phyloP scores from a whole-genome alignment of 139 green algal genomes.

The Chlorella vulgaris region DNA sequence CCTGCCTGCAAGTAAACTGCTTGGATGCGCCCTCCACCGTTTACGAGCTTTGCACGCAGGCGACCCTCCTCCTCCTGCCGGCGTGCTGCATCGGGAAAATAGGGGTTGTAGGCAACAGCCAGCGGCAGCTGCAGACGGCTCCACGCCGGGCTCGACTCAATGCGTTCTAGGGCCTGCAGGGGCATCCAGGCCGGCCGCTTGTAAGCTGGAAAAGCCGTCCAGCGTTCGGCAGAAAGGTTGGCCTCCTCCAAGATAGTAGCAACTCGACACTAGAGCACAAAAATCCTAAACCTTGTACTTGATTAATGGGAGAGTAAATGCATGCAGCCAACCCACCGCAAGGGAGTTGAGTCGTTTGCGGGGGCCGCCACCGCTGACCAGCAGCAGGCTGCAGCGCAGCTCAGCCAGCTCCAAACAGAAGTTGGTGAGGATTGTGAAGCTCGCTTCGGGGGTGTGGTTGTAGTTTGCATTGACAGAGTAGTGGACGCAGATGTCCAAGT shows the following conservation, averaged over 20 bases:
- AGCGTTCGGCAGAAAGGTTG: too few species aligned
- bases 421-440: not conserved
- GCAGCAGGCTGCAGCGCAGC: conserved; percentile 24
- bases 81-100: conserved; percentile 39
- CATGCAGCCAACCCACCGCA: not conserved
- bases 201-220: too few species aligned
- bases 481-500: conserved; percentile 51
- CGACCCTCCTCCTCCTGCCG: conserved; percentile 37
- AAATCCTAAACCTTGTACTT: too few species aligned
- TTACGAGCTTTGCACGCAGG: conserved; percentile 45
- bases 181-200: too few species aligned
- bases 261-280: too few species aligned
- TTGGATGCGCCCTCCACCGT: conserved; percentile 19
- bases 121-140: conserved; percentile 1
- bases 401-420: conserved; percentile 15
- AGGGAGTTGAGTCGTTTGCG: conserved; percentile 40
- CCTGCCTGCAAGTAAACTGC: conserved; percentile 51
- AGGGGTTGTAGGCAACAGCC: conserved; percentile 62
- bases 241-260: too few species aligned
- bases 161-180: conserved; percentile 18
- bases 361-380: conserved; percentile 50
- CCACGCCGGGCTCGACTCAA: not conserved
- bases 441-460: not conserved
- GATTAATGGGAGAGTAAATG: too few species aligned
- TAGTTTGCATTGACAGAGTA: conserved; percentile 58